Percentiles rank a stretch among this genome's conserved stretches.
These are phyloP conservation scores for Aphanomyces invadans DNA, from an alignment of 352 stramenopile genomes.

Conservation along the genomic window DNA sequence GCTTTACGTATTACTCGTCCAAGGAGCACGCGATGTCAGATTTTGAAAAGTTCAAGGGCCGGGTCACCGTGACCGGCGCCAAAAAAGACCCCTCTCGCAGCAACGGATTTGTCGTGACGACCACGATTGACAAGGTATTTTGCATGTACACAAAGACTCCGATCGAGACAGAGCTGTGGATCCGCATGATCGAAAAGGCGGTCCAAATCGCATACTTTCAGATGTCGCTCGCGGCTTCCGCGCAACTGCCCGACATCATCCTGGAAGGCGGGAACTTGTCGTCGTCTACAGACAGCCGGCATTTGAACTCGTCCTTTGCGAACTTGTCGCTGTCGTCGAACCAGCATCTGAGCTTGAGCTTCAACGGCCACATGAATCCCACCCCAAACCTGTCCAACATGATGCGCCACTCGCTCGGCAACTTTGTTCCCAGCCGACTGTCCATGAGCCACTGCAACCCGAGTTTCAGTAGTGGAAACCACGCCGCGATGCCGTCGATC, in stretches of 20 bases:
- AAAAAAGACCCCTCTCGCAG: conserved; percentile 49
- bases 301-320: conserved; percentile 3
- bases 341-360: conserved; percentile 20
- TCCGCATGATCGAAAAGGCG: conserved; percentile 76
- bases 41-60: conserved; percentile 76
- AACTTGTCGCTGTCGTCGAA: conserved; percentile 6
- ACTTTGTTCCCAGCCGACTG: neutral
- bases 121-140: conserved; percentile 82
- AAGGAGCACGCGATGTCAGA: conserved; percentile 72
- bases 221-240: conserved; percentile 1
- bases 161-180: conserved; percentile 77
- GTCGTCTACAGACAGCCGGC: neutral
- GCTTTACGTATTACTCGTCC: conserved; percentile 74
- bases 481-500: conserved; percentile 51
- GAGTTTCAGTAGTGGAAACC: conserved; percentile 27
- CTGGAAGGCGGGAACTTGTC: neutral
- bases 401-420: conserved; percentile 15
- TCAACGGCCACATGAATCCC: conserved; percentile 15
- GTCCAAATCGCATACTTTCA: conserved; percentile 40
- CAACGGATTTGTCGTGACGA: conserved; percentile 77
- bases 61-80: conserved; percentile 70
- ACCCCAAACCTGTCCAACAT: neutral
- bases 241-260: conserved; percentile 20
- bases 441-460: conserved; percentile 18
- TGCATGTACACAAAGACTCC: conserved; percentile 73